Base-by-base conservation (phyloP, 2,329 filamentous ascomycete species). In the Tolypocladium tropicale region DNA sequence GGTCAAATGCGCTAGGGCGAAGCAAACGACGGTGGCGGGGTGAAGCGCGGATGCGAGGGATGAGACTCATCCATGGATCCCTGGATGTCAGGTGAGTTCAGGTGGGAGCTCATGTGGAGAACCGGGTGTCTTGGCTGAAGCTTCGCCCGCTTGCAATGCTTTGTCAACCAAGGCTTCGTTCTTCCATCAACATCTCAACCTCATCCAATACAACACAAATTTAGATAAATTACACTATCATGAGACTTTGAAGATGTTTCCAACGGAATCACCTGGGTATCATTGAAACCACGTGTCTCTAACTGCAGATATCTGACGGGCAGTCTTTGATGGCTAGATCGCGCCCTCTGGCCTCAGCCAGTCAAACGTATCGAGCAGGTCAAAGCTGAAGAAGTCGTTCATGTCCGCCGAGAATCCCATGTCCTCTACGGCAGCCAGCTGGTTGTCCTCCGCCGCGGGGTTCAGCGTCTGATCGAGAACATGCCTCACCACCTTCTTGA, bases 401-500 rank as follows among this genome's bases (percentile, higher is more conserved):
- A 54, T 62, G 56, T 65, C 57, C 56, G 46, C 58, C 0, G 58
- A 58, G 28, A 72, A 68, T 53, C 74, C 71, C 63, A 60, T 57
- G 36, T 50, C 33, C 5, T 39, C 57, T 52, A 53, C 53, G 32
- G 53, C 50, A 36, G 54, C 53, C 51, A 28, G 46, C 50, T 60
- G 52, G 30, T 58, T 6, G 14, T 28, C 43, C 23, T 18, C 55
- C 2, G 63, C 57, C 12, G 67, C 61, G 16, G 66, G 64, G 57
- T 78, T 76, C 6, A 79, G 65, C 2, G 74, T 70, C 48, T 76
- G 71, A 56, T 79, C 76, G n/a, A 80, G 65, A 6, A 79, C 77
- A n/a, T 70, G 74, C 58, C 76, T 70, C 50, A 80, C 76, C 23
- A 78, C 69, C 5, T 63, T 66, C 59, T 74, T 74, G 60, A 74